Percentiles rank a stretch among this genome's conserved stretches.
These are phyloP conservation scores for Neodidymelliopsis sp. DNA, from an alignment of 2,329 filamentous ascomycete genomes.

Conservation along the genomic window DNA sequence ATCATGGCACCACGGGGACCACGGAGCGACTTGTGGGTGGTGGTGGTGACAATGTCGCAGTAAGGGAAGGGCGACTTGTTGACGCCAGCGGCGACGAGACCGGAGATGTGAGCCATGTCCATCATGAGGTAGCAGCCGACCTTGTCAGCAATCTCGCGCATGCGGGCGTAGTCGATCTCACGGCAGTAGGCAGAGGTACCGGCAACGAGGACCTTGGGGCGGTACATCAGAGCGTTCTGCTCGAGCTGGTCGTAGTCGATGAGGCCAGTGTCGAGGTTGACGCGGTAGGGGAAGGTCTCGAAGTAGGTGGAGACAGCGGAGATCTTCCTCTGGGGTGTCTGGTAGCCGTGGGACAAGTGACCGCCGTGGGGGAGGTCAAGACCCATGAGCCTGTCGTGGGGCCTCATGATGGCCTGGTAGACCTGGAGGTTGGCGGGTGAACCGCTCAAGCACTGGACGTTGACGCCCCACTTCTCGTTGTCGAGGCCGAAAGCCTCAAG, in stretches of 20 bases:
- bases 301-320: slow-evolving; percentile 99
- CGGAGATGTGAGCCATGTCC: slow-evolving; percentile 98
- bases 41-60: slow-evolving; percentile 96
- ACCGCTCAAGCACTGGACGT: slow-evolving; percentile 85
- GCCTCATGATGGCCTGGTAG: slow-evolving; percentile 96
- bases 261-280: slow-evolving; percentile 87
- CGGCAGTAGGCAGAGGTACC: slow-evolving; percentile 96
- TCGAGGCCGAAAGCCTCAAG: slow-evolving; percentile 86
- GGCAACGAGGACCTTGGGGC: slow-evolving; percentile 94
- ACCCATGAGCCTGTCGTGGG: slow-evolving; percentile 96
- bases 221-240: slow-evolving; percentile 84
- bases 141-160: slow-evolving; percentile 91
- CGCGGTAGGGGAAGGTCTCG: slow-evolving; percentile 93
- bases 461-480: slow-evolving; percentile 91
- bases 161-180: slow-evolving; percentile 91
- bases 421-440: slow-evolving; percentile 97
- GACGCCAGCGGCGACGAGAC: slow-evolving; percentile 89
- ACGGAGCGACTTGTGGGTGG: slow-evolving; percentile 95
- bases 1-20: slow-evolving; percentile 97
- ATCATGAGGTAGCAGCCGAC: slow-evolving; percentile 90
- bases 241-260: slow-evolving; percentile 96
- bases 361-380: slow-evolving; percentile 93
- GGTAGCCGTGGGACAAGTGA: slow-evolving; percentile 96
- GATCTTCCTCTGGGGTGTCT: slow-evolving; percentile 95
- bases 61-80: slow-evolving; percentile 88